phyloP scores from a whole-genome alignment of 345 rosid genomes.

The Fremontodendron californicum region DNA sequence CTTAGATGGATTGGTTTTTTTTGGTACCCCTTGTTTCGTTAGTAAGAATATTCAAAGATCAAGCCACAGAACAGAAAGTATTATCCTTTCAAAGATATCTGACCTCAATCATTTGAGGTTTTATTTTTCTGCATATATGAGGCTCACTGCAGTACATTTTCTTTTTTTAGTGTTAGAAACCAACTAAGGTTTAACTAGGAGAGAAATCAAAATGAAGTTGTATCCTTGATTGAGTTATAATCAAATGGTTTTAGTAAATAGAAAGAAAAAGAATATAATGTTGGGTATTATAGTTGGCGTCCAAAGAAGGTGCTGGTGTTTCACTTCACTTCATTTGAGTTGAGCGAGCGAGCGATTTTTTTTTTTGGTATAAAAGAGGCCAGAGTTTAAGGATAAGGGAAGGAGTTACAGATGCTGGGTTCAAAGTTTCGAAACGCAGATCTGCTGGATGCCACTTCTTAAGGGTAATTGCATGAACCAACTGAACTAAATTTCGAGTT shows the following conservation, averaged over 20 bases:
- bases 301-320: neutral
- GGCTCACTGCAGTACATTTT: neutral
- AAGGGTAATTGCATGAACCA: too few relatives aligned
- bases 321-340: neutral
- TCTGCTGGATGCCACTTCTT: too few relatives aligned
- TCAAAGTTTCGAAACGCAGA: too few relatives aligned
- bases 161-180: neutral
- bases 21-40: neutral
- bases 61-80: neutral
- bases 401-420: too few relatives aligned
- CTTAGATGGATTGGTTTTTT: neutral
- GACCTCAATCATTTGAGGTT: neutral
- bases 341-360: too few relatives aligned
- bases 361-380: too few relatives aligned
- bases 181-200: neutral
- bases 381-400: too few relatives aligned
- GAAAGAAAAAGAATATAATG: neutral
- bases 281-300: neutral
- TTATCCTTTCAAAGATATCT: neutral
- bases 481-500: too few relatives aligned
- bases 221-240: neutral
- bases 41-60: neutral
- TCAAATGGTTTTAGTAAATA: neutral
- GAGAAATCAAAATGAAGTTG: neutral
- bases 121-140: neutral